Evolutionary conservation across 2,329 filamentous ascomycete genomes (phyloP), one percentile per base, ranked within the genome.

Genomic region (Colletotrichum filicis): DNA sequence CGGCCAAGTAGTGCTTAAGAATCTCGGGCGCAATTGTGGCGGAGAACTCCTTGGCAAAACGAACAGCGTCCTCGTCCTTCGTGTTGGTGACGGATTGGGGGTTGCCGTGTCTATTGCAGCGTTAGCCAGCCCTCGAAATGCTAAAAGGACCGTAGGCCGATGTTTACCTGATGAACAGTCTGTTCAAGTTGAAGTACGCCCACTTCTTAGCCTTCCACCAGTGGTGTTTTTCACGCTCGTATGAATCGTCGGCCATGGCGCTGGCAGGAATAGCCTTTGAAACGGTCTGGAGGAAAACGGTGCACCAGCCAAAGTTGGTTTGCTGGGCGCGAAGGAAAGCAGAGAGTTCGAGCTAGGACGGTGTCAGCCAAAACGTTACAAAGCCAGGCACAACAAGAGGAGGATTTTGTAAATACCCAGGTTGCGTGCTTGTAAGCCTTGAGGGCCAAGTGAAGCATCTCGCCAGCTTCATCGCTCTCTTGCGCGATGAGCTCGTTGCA

Each of bases 201-300:
- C 97, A 98, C 85, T 99, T 99, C 92, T 98, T 98, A 75, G 95
- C 94, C 87, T 98, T 99, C 96, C 96, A 99, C 96, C 97, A 99
- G 83, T 98, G 95, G 81, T 98, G 95, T 79, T 93, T 90, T 83
- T 98, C 97, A 71, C 97, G 91, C 80, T 98, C 96, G 71, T 94
- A 92, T 65, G 93, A 85, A 72, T 92, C 94, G 74, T 94, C 94
- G 71, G 87, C 83, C 89, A 98, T 92, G 46, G 95, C 93, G 77
- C 88, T 91, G 68, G 93, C 89, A 5, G 97, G 97, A 46, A 94
- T 92, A 26, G 92, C 86, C 84, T 98, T 98, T 77, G 93, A 92
- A 46, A 98, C 94, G 64, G 97, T 94, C 74, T 93, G 92, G 76
- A 99, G 87, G 86, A 99, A 98, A 73, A 99, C 90, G 28, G 95